phyloP scores from a whole-genome alignment of 257 asterid genomes.

The Solanum piurae region DNA sequence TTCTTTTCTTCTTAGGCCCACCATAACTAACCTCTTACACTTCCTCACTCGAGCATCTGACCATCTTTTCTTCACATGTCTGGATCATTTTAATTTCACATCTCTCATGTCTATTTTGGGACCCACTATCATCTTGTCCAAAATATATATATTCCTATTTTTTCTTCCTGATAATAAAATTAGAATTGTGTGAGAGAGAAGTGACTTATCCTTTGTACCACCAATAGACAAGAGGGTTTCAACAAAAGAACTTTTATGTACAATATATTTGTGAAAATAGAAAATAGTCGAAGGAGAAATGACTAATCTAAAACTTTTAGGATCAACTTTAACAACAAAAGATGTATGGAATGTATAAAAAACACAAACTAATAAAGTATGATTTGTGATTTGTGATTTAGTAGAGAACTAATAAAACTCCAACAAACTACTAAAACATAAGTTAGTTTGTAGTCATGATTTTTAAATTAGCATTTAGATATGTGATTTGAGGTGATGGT shows the following conservation, averaged over 20 bases:
- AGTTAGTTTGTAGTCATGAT: not conserved
- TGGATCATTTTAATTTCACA: not conserved
- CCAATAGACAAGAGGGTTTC: not conserved
- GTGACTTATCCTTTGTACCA: not conserved
- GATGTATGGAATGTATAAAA: not conserved
- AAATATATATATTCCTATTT: no score
- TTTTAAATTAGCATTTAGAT: no score
- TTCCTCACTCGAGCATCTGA: fast-evolving
- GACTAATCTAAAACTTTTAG: not conserved
- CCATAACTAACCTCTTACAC: not conserved
- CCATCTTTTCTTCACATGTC: not conserved
- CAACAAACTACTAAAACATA: not conserved
- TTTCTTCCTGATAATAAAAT: no score
- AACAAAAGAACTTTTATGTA: not conserved
- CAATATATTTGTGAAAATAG: not conserved
- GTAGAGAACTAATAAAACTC: not conserved
- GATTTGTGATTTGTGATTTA: no score
- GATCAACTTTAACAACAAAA: not conserved
- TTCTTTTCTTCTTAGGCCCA: fast-evolving
- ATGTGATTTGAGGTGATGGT: not conserved
- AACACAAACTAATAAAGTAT: no score
- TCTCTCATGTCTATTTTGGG: not conserved
- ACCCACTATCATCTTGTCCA: not conserved
- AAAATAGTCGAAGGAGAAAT: no score
- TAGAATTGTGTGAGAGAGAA: not conserved